Evolutionary conservation across 805 yeast species (phyloP), one percentile per base, ranked within the genome.

Genomic region (Metschnikowia lachancei): DNA sequence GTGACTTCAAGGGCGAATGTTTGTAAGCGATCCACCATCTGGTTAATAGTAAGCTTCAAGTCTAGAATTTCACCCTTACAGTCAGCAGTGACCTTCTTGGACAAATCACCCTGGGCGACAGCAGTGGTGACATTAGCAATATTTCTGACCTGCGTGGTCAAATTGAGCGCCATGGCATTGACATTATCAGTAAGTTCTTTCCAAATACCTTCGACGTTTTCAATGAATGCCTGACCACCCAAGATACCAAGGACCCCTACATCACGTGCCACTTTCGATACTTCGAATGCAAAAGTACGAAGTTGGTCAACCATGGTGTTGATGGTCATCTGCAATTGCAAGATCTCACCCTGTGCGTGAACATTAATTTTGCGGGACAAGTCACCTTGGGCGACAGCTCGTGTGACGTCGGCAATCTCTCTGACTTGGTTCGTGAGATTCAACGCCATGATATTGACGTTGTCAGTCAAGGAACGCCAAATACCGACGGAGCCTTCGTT

Each of bases 371-470:
- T 87, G 41, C 90, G 72, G 0, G 90, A 82, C 54, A 87, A 70
- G 63, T 87, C 96, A 58, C 96, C 96, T 49, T 81, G 76, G 5
- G 95, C 96, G 10, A 87, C 96, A 1, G 95, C 95, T 17, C 91
- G 74, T 5, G 95, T 88, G 30, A 87, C 96, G 57, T 87, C 95
- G 19, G 95, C 94, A 50, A 87, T 87, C 66, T 87, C 95, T 67
- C 96, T 69, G 28, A 81, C 73, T 53, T 75, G 77, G 49, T 73
- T 74, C 0, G 96, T 88, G 55, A 88, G 75, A 61, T 88, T 88
- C 32, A 82, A 72, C 5, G 96, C 96, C 96, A 88, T 88, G 46
- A 85, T 85, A 61, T 88, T 88, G 55, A 88, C 89, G 56, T 87
- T 87, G 58, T 86, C 91, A 19, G 90, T 85, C 50, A 88, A 77